Evolutionary conservation across 495 filamentous ascomycete species (phyloP).

Genomic region (Pseudomonodictys pantanalensis): DNA sequence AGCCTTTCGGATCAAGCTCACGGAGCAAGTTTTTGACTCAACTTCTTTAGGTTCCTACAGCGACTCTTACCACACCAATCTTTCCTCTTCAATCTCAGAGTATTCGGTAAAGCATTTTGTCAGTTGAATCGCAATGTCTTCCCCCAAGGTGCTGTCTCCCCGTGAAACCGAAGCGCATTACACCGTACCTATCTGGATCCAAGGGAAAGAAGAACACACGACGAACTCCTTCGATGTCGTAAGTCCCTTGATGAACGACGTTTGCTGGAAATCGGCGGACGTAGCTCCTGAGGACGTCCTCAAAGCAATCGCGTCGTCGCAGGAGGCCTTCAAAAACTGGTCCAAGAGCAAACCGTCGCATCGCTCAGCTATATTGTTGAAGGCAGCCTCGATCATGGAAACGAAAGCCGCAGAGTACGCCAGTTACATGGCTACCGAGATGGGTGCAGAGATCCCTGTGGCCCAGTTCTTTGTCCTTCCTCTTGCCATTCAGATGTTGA

Average conservation of each 20-base stretch:
- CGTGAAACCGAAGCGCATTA: background rate
- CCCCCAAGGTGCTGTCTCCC: no score
- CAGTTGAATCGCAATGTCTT: no score
- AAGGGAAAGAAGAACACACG: background rate
- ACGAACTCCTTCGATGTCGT: background rate
- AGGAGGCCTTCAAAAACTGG: constrained; percentile 66
- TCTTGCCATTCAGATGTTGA: constrained; percentile 54
- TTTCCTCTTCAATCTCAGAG: no score
- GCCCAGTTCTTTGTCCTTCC: constrained; percentile 53
- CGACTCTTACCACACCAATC: no score
- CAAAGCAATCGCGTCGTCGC: background rate
- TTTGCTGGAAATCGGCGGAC: background rate
- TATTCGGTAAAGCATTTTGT: no score
- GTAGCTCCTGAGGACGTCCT: background rate
- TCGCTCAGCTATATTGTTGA: constrained; percentile 45
- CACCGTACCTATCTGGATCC: background rate
- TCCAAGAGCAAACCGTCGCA: constrained; percentile 53
- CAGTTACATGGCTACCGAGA: constrained; percentile 63
- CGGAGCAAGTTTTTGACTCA: no score
- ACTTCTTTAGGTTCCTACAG: no score
- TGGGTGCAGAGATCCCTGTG: constrained; percentile 49
- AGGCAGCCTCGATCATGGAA: constrained; percentile 63
- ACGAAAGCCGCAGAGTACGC: constrained; percentile 59
- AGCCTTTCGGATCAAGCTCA: no score
- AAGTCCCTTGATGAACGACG: background rate